Conservation (phyloP, 371 early-diverging fungal genomes). For the Mucor piriformis region DNA sequence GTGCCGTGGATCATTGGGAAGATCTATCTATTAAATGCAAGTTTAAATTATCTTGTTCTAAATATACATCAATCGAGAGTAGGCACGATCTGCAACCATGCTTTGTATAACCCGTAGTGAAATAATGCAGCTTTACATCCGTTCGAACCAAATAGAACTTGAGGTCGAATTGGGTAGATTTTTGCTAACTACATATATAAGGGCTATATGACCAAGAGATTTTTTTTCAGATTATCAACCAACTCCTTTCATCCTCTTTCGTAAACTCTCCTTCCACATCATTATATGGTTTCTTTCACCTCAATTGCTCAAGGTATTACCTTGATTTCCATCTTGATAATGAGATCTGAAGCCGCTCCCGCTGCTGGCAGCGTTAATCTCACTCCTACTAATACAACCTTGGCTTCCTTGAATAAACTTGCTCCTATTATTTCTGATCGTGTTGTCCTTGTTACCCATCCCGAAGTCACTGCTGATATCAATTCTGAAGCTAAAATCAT, state of each 20-base stretch:
- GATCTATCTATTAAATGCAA: not conserved
- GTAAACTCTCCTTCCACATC: not conserved
- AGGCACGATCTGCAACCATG: not conserved
- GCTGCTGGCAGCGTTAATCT: not conserved
- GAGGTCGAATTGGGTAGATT: not conserved
- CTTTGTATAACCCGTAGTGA: not conserved
- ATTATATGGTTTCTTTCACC: slow-evolving; percentile 20
- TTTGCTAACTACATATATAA: not conserved
- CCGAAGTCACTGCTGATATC: not conserved
- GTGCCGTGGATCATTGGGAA: not conserved
- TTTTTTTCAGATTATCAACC: not conserved
- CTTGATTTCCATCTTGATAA: slow-evolving; percentile 15
- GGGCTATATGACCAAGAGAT: not conserved
- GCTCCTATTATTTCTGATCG: slow-evolving; percentile 14
- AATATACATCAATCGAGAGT: not conserved
- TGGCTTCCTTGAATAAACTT: not conserved
- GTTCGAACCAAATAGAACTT: not conserved
- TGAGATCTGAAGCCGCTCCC: slow-evolving; percentile 18
- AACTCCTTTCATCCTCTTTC: not conserved
- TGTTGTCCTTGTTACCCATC: not conserved
- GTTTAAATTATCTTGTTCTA: not conserved
- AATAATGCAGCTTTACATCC: not conserved
- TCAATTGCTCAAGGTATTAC: slow-evolving; percentile 17
- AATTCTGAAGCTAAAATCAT: slow-evolving; percentile 1
- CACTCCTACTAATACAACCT: not conserved